Evolutionary conservation across 1,284 basidiomycete species (phyloP).

Genomic region (Ceratobasidium sp.): DNA sequence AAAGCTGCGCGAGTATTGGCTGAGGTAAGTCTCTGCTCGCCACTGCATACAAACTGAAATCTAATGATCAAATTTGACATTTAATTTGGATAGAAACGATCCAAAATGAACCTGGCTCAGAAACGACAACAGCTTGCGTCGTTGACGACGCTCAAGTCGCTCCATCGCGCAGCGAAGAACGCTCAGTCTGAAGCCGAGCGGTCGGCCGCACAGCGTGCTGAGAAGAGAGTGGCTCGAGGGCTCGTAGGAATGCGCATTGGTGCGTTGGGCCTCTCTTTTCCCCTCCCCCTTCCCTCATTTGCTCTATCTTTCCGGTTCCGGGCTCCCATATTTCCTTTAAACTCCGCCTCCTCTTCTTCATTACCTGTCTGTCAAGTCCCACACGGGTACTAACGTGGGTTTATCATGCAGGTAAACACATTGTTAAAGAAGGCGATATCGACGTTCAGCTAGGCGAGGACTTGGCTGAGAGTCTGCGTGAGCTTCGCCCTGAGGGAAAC

Average conservation of each 20-base stretch:
- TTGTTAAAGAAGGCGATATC: slow-evolving; percentile 73
- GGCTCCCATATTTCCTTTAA: too few relatives aligned
- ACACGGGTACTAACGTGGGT: not conserved
- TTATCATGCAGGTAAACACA: slow-evolving; percentile 67
- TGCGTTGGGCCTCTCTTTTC: not conserved
- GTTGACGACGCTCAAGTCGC: slow-evolving; percentile 64
- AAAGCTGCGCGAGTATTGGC: slow-evolving; percentile 68
- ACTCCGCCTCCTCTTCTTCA: too few relatives aligned
- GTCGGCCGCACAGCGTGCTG: slow-evolving; percentile 57
- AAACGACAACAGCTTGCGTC: slow-evolving; percentile 68
- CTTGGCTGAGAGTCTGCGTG: slow-evolving; percentile 84
- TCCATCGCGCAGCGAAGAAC: slow-evolving; percentile 62
- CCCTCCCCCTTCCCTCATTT: not conserved
- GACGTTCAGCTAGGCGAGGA: slow-evolving; percentile 94
- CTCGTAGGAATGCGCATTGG: slow-evolving; percentile 71
- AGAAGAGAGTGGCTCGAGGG: slow-evolving; percentile 64
- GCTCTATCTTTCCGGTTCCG: not conserved
- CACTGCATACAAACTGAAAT: slow-evolving; percentile 26
- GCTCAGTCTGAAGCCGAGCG: slow-evolving; percentile 59
- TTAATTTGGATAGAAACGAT: slow-evolving; percentile 64
- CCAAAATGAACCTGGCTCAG: slow-evolving; percentile 65
- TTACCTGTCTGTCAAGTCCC: too few relatives aligned
- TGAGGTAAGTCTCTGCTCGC: slow-evolving; percentile 62
- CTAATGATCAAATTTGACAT: not conserved
- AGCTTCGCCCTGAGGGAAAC: slow-evolving; percentile 91